Percentiles rank a stretch among this genome's conserved stretches.
phyloP scores from a whole-genome alignment of 345 rosid genomes.

The Psidium guajava region DNA sequence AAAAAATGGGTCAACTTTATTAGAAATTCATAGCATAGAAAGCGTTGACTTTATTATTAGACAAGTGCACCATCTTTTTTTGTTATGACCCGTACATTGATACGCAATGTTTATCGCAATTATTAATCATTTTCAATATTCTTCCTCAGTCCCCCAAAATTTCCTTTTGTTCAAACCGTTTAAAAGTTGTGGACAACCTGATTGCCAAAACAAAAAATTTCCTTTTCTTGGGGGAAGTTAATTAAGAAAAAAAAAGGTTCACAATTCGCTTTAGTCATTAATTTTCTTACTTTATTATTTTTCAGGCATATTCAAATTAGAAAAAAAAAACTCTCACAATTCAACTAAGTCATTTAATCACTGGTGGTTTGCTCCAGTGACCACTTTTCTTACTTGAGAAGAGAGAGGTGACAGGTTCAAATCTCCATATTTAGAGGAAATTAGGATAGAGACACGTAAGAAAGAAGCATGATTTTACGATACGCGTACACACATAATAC shows the following conservation, averaged over 20 bases:
- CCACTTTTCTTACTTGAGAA: no score
- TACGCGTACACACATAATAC: no score
- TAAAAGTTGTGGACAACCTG: background rate
- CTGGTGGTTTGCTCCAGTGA: no score
- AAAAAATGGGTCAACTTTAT: background rate
- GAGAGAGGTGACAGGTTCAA: no score
- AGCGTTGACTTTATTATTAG: background rate
- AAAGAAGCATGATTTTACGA: no score
- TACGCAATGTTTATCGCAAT: background rate
- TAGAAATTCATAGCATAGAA: background rate
- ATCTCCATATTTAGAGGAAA: no score
- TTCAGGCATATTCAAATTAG: no score
- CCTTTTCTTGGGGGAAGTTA: background rate
- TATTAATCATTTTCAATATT: background rate
- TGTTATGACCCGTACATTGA: no score
- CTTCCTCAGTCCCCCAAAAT: background rate
- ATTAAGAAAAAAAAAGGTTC: background rate
- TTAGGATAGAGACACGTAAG: no score
- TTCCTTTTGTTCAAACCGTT: background rate
- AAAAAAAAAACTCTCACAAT: no score
- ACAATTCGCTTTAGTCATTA: background rate
- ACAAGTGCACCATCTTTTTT: background rate
- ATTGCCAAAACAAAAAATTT: background rate
- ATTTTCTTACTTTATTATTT: background rate
- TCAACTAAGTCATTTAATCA: no score